These are phyloP conservation scores for Xylaria acuta DNA, from an alignment of 495 filamentous ascomycete genomes.

Conservation along the genomic window DNA sequence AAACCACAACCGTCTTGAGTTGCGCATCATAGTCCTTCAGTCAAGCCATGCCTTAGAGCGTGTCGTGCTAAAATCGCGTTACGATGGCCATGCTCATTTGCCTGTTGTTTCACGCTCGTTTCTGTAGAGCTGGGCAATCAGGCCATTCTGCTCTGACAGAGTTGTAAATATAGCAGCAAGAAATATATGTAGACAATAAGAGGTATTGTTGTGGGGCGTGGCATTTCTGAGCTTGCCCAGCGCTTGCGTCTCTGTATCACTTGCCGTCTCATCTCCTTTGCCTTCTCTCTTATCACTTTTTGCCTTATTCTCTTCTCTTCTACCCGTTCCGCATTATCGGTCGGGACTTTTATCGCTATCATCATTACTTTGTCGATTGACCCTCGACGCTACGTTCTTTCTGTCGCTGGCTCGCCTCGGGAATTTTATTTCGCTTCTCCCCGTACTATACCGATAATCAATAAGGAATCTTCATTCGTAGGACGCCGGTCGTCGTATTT, in stretches of 20 bases:
- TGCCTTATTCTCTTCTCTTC: constrained; percentile 35
- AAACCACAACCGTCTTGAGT: constrained; percentile 27
- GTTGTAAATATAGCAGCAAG: constrained; percentile 18
- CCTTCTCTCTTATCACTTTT: constrained; percentile 47
- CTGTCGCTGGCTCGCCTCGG: constrained; percentile 31
- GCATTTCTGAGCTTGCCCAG: constrained; percentile 19
- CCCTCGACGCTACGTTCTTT: constrained; percentile 45
- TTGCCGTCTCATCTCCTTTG: constrained; percentile 44
- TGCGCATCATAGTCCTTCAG: constrained; percentile 18
- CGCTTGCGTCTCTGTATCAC: constrained; percentile 28
- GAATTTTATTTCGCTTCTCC: constrained; percentile 15
- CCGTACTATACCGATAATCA: constrained; percentile 17
- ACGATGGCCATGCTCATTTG: constrained; percentile 1
- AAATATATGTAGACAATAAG: constrained; percentile 8
- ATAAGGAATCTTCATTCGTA: constrained; percentile 30
- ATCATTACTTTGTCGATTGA: constrained; percentile 31
- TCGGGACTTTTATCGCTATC: constrained; percentile 38
- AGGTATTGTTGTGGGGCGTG: constrained; percentile 27
- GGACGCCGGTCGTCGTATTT: constrained; percentile 57
- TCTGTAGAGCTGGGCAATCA: constrained; percentile 5
- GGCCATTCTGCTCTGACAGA: not conserved
- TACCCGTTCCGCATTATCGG: constrained; percentile 27
- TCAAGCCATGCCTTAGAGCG: constrained; percentile 5
- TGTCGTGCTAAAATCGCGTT: not conserved
- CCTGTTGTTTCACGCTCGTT: constrained; percentile 17